Evolutionary conservation across 2,329 filamentous ascomycete genomes (phyloP).

Genomic region (Ascomycota sp.): DNA sequence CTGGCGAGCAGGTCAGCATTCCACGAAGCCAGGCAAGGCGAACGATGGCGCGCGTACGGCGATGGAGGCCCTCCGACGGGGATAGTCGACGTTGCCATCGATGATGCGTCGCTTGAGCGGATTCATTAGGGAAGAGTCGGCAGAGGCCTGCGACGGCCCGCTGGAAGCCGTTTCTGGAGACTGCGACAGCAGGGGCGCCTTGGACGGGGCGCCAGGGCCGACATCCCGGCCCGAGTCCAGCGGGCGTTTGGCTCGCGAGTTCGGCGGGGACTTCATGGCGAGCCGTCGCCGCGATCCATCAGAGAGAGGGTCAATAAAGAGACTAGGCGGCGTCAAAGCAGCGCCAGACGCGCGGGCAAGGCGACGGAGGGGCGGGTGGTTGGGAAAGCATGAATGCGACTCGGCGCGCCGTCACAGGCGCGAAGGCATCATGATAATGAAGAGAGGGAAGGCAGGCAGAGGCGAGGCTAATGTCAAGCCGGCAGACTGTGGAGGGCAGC

Average conservation of each 20-base stretch:
- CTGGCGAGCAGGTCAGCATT: conserved; percentile 24
- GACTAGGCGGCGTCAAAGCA: no score
- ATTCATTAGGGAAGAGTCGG: conserved; percentile 33
- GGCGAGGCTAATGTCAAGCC: no score
- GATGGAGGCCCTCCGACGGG: conserved; percentile 42
- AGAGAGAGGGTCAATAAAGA: background rate
- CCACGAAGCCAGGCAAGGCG: no score
- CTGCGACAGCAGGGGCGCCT: conserved; percentile 35
- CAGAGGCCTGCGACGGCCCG: conserved; percentile 24
- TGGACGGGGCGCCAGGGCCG: conserved; percentile 30
- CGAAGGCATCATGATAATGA: no score
- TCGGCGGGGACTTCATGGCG: conserved; percentile 29
- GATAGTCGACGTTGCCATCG: conserved; percentile 41
- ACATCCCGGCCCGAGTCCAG: conserved; percentile 28
- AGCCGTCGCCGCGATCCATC: background rate
- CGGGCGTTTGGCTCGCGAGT: conserved; percentile 12
- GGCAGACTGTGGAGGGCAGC: no score
- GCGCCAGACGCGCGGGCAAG: no score
- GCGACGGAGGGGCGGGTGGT: no score
- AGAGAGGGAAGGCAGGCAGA: no score
- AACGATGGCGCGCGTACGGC: conserved; percentile 28
- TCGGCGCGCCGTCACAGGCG: no score
- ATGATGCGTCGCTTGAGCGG: conserved; percentile 42
- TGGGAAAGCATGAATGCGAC: no score
- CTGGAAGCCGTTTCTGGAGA: conserved; percentile 25